Conservation (phyloP, 2,329 filamentous ascomycete species). For the Ophiostoma fasciatum region DNA sequence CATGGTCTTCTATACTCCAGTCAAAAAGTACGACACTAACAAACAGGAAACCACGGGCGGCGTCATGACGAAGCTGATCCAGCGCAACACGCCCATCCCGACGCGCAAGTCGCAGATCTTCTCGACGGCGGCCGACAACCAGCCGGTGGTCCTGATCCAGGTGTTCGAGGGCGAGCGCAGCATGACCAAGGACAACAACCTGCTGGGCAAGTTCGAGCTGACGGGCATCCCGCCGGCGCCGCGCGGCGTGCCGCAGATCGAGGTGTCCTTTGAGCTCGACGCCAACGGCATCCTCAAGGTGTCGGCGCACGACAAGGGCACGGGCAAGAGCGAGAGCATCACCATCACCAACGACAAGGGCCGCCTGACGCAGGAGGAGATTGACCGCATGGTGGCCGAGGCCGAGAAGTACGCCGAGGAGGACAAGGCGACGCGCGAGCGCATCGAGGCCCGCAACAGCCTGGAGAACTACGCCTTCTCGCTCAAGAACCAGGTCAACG, state of each 20-base stretch:
- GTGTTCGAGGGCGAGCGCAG: slow-evolving; percentile 89
- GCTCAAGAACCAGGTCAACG: slow-evolving; percentile 98
- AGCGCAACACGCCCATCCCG: slow-evolving; percentile 85
- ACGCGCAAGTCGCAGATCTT: slow-evolving; percentile 98
- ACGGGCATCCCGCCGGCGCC: slow-evolving; percentile 90
- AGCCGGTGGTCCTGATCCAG: slow-evolving; percentile 88
- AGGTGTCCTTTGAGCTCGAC: slow-evolving; percentile 95
- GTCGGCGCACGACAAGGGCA: slow-evolving; percentile 91
- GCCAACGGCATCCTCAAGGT: slow-evolving; percentile 98
- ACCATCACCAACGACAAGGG: slow-evolving; percentile 99
- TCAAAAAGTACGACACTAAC: no score
- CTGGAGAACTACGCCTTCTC: slow-evolving; percentile 99
- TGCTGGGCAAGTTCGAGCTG: slow-evolving; percentile 95
- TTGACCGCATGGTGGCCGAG: slow-evolving; percentile 97
- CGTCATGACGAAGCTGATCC: slow-evolving; percentile 95
- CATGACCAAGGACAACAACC: slow-evolving; percentile 94
- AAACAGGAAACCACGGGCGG: slow-evolving; percentile 96
- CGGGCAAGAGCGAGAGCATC: slow-evolving; percentile 92
- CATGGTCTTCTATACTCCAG: no score
- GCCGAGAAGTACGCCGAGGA: slow-evolving; percentile 98
- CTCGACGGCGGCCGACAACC: slow-evolving; percentile 92
- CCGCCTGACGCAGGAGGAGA: slow-evolving; percentile 88
- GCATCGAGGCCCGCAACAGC: slow-evolving; percentile 89
- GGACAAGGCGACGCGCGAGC: slow-evolving; percentile 94
- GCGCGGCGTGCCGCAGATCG: slow-evolving; percentile 93